Conservation (phyloP, 257 asterid species). For the Henckelia pumila region DNA sequence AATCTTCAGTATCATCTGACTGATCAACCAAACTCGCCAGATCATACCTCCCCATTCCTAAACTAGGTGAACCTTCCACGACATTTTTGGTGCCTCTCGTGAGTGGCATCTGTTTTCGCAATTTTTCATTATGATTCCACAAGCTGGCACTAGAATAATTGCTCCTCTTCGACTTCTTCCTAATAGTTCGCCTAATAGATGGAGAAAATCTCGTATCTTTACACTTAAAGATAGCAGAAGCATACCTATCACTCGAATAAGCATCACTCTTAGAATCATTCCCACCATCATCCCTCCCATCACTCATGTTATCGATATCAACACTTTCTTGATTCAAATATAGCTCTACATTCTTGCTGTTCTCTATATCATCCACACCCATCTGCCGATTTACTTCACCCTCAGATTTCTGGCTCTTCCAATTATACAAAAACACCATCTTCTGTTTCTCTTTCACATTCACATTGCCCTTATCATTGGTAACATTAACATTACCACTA, state of each 20-base stretch:
- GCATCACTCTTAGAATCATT: constrained; percentile 84
- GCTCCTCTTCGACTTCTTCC: constrained; percentile 47
- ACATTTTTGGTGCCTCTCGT: constrained; percentile 43
- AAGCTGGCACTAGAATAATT: constrained; percentile 33
- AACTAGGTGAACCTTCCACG: constrained; percentile 36
- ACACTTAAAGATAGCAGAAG: constrained; percentile 55
- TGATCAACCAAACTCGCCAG: constrained; percentile 60
- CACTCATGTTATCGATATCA: constrained; percentile 55
- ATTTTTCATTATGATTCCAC: constrained; percentile 46
- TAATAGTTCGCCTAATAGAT: constrained; percentile 54
- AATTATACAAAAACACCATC: constrained; percentile 72
- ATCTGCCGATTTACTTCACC: constrained; percentile 34
- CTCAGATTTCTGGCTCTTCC: constrained; percentile 75
- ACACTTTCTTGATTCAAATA: constrained; percentile 48
- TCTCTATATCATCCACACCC: constrained; percentile 39
- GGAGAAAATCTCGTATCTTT: constrained; percentile 56
- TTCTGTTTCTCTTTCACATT: constrained; percentile 34
- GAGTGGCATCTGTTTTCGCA: constrained; percentile 44
- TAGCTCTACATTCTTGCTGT: constrained; percentile 44
- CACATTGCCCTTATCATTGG: constrained; percentile 33
- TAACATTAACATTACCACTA: constrained; percentile 20
- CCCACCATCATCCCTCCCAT: constrained; percentile 57
- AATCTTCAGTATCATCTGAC: constrained; percentile 78
- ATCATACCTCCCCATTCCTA: constrained; percentile 54
- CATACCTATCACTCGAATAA: constrained; percentile 50